Conservation (phyloP, 2,329 filamentous ascomycete genomes). For the Pleurostoma richardsiae region DNA sequence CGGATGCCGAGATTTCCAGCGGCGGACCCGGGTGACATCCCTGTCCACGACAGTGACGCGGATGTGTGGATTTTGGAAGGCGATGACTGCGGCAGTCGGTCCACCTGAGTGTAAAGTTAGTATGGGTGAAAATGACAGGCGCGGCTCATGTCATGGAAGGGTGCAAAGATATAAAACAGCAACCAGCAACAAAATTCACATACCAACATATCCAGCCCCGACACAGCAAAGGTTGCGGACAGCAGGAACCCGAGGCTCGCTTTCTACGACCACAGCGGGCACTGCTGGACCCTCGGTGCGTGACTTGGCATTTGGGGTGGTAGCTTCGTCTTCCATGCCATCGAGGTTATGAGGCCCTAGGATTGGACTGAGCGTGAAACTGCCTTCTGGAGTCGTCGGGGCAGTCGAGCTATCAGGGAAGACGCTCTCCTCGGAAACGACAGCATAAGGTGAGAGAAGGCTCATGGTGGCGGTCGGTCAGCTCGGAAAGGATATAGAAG, state of each 20-base stretch:
- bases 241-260: slow-evolving; percentile 2
- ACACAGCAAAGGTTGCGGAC: slow-evolving; percentile 66
- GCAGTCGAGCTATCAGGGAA: slow-evolving; percentile 31
- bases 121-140: neutral
- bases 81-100: slow-evolving; percentile 70
- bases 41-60: slow-evolving; percentile 71
- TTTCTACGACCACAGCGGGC: slow-evolving; percentile 7
- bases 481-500: too few relatives aligned
- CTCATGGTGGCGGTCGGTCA: neutral
- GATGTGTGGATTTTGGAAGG: slow-evolving; percentile 66
- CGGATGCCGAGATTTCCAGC: slow-evolving; percentile 69
- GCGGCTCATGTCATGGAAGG: too few relatives aligned
- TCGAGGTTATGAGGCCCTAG: slow-evolving; percentile 20
- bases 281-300: slow-evolving; percentile 10
- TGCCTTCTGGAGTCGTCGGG: slow-evolving; percentile 38
- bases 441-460: slow-evolving; percentile 8
- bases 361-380: slow-evolving; percentile 33
- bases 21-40: slow-evolving; percentile 58
- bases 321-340: slow-evolving; percentile 10
- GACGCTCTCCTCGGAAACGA: slow-evolving; percentile 22
- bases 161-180: neutral
- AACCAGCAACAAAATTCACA: slow-evolving; percentile 20
- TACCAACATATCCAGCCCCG: slow-evolving; percentile 72
- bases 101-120: slow-evolving; percentile 44
- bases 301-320: slow-evolving; percentile 6